Percentiles rank a stretch among this genome's conserved stretches.
Evolutionary conservation across 371 early-diverging fungal genomes (phyloP).

Genomic region (Circinella minor): DNA sequence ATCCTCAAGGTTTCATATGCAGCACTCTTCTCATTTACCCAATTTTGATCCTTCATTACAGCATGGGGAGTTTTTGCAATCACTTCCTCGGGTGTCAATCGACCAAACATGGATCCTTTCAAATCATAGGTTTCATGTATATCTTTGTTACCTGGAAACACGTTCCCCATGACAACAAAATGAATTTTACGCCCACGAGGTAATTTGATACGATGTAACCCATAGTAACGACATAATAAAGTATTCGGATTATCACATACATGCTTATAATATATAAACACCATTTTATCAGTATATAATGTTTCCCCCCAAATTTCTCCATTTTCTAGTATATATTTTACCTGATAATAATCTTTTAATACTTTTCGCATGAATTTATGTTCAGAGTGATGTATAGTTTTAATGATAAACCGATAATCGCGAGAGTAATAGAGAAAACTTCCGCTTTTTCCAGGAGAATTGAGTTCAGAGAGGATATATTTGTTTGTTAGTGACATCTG

Average conservation of each 20-base stretch:
- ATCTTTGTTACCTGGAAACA: slow-evolving; percentile 95
- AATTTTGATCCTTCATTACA: slow-evolving; percentile 95
- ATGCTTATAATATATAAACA: slow-evolving; percentile 51
- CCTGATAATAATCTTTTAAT: slow-evolving; percentile 83
- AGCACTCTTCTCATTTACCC: slow-evolving; percentile 51
- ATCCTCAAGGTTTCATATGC: no score
- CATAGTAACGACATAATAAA: slow-evolving; percentile 90
- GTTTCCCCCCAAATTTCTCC: not conserved
- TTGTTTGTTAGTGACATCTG: slow-evolving; percentile 91
- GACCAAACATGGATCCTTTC: slow-evolving; percentile 93
- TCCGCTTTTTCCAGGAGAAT: slow-evolving; percentile 94
- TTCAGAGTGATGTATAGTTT: slow-evolving; percentile 94
- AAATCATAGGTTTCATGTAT: slow-evolving; percentile 96
- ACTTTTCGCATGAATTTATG: slow-evolving; percentile 91
- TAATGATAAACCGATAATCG: slow-evolving; percentile 98
- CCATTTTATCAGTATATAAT: not conserved
- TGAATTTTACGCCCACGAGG: slow-evolving; percentile 93
- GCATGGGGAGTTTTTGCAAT: slow-evolving; percentile 76
- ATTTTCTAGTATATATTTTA: slow-evolving; percentile 75
- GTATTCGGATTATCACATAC: slow-evolving; percentile 92
- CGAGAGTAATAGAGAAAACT: slow-evolving; percentile 96
- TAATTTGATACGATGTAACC: slow-evolving; percentile 94
- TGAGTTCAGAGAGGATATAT: slow-evolving; percentile 95
- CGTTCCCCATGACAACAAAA: slow-evolving; percentile 98
- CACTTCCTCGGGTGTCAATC: slow-evolving; percentile 78